phyloP scores from a whole-genome alignment of 1,139 yeast genomes.

The Wickerhamomyces sp. region DNA sequence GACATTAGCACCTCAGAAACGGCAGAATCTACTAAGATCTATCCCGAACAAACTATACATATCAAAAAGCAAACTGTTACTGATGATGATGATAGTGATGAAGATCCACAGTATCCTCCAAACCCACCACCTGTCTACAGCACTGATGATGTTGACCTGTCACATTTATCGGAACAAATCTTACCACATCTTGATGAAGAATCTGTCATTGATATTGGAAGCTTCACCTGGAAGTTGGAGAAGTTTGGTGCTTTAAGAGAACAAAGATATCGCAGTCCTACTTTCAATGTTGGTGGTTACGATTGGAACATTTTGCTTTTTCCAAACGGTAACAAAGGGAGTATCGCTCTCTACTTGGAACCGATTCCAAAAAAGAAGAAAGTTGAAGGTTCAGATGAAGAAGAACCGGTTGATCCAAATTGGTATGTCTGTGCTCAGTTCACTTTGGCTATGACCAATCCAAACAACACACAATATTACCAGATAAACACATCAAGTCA shows the following conservation, averaged over 20 bases:
- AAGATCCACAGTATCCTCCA: no score
- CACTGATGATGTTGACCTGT: conserved; percentile 13
- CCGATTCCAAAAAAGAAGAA: conserved; percentile 27
- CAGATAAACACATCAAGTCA: conserved; percentile 71
- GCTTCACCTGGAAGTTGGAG: conserved; percentile 68
- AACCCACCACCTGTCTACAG: conserved; percentile 1
- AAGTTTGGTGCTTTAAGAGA: conserved; percentile 55
- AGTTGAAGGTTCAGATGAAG: conserved; percentile 26
- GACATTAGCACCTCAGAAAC: no score
- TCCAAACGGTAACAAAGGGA: conserved; percentile 62
- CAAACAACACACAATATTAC: conserved; percentile 57
- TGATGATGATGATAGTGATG: no score
- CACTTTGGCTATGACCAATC: conserved; percentile 81
- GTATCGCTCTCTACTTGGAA: conserved; percentile 60
- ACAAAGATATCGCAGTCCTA: conserved; percentile 42
- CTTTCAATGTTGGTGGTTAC: conserved; percentile 60
- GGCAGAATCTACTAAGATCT: no score
- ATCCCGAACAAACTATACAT: no score
- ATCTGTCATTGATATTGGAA: conserved; percentile 30
- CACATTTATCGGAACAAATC: conserved; percentile 20
- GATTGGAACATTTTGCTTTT: conserved; percentile 74
- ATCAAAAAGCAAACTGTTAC: no score
- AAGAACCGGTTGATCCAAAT: conserved; percentile 34
- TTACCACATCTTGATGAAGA: conserved; percentile 33
- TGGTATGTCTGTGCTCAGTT: conserved; percentile 94